Evolutionary conservation across 805 yeast genomes (phyloP).

Genomic region (Cyberlindnera euphorbiae): DNA sequence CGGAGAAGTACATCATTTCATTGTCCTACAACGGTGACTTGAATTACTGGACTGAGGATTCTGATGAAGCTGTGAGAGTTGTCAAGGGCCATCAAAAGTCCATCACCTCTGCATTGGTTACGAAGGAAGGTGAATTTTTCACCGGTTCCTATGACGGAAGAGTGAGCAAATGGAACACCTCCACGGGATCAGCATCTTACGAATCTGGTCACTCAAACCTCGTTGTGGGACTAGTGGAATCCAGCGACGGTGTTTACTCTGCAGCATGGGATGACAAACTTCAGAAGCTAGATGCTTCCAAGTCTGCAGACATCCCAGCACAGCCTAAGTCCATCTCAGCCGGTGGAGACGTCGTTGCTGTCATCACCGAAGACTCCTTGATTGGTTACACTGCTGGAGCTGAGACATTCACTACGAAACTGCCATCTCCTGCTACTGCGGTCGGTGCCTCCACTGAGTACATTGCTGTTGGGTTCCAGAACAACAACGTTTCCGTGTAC

Average conservation of each 20-base stretch:
- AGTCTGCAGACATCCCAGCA: constrained; percentile 31
- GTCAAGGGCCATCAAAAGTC: constrained; percentile 80
- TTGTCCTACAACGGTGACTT: constrained; percentile 70
- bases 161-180: constrained; percentile 53
- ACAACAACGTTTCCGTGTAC: constrained; percentile 38
- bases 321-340: constrained; percentile 50
- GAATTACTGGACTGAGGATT: constrained; percentile 46
- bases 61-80: constrained; percentile 28
- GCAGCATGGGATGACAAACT: constrained; percentile 89
- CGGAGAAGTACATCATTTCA: constrained; percentile 57
- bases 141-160: constrained; percentile 86
- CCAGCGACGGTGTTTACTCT: constrained; percentile 36
- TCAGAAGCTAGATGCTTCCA: constrained; percentile 32
- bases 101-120: constrained; percentile 53
- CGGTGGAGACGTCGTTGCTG: constrained; percentile 33
- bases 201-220: constrained; percentile 56
- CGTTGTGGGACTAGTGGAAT: constrained; percentile 46
- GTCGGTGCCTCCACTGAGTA: constrained; percentile 39
- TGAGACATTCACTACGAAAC: constrained; percentile 23
- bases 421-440: constrained; percentile 41
- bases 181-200: constrained; percentile 33
- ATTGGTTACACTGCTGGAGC: constrained; percentile 31
- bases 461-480: constrained; percentile 45
- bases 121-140: constrained; percentile 26
- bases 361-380: constrained; percentile 34